Percentiles rank a stretch among this genome's conserved stretches.
phyloP scores from a whole-genome alignment of 345 rosid genomes.

The Streptanthus diversifolius region DNA sequence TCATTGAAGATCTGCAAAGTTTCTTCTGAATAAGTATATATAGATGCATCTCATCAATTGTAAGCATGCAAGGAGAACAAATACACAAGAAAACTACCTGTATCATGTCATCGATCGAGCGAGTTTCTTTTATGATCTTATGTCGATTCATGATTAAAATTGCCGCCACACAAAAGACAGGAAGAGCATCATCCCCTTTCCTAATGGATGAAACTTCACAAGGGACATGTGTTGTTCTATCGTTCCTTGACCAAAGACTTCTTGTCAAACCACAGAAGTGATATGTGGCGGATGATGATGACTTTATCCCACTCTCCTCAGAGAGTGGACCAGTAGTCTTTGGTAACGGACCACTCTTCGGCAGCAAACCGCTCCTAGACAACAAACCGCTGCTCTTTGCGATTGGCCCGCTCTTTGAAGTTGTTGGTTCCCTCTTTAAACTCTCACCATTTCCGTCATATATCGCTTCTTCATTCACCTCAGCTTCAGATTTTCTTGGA shows the following conservation, averaged over 20 bases:
- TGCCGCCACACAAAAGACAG: constrained; percentile 91
- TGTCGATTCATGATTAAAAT: constrained; percentile 85
- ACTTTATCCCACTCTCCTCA: constrained; percentile 47
- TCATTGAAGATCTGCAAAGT: constrained; percentile 80
- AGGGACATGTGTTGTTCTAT: constrained; percentile 45
- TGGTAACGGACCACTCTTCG: constrained; percentile 38
- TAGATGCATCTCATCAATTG: constrained; percentile 3
- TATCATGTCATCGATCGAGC: constrained; percentile 85
- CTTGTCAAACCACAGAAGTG: constrained; percentile 76
- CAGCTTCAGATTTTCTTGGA: constrained; percentile 46
- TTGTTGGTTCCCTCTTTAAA: constrained; percentile 22
- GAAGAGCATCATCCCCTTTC: constrained; percentile 63
- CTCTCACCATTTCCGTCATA: constrained; percentile 41
- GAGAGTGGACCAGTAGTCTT: constrained; percentile 38
- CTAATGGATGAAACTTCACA: constrained; percentile 48
- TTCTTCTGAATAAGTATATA: constrained; percentile 20
- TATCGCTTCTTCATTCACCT: constrained; percentile 40
- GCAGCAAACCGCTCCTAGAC: constrained; percentile 38
- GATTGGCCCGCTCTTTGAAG: constrained; percentile 34
- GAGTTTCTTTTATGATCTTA: constrained; percentile 76
- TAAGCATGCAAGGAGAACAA: neutral
- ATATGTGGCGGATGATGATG: constrained; percentile 43
- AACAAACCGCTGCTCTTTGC: constrained; percentile 40
- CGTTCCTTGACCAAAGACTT: constrained; percentile 64
- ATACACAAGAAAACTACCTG: constrained; percentile 45